Evolutionary conservation across 352 stramenopile species (phyloP).

Genomic region (Thraustotheca clavata): DNA sequence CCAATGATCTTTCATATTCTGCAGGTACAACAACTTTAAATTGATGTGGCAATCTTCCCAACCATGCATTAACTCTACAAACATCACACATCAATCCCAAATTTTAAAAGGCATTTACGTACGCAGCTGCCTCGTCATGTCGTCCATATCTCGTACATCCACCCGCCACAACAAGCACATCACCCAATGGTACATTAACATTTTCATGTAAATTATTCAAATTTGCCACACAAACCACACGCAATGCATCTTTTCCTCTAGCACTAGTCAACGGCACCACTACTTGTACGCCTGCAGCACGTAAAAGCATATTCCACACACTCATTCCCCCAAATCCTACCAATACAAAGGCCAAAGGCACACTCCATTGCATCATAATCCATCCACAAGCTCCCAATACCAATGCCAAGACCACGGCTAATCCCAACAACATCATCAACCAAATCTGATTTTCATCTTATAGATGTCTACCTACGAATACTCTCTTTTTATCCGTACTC

Average conservation of each 20-base stretch:
- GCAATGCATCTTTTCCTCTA: conserved; percentile 34
- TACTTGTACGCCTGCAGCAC: not conserved
- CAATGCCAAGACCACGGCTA: too few species aligned
- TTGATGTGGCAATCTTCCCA: conserved; percentile 52
- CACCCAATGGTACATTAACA: conserved; percentile 55
- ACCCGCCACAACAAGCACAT: conserved; percentile 84
- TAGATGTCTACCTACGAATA: too few species aligned
- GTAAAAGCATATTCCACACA: not conserved
- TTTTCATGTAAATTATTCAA: conserved; percentile 59
- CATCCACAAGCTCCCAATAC: too few species aligned
- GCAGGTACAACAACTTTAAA: conserved; percentile 74
- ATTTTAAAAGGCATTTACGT: not conserved
- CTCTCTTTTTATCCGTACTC: too few species aligned
- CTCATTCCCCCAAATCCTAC: conserved; percentile 7
- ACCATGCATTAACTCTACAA: conserved; percentile 71
- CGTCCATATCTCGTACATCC: conserved; percentile 83
- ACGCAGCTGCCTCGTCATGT: conserved; percentile 40
- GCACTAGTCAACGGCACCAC: not conserved
- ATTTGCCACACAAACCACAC: conserved; percentile 76
- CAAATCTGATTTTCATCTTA: too few species aligned
- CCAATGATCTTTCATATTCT: conserved; percentile 74
- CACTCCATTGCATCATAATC: not conserved
- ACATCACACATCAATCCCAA: not conserved
- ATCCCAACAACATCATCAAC: too few species aligned
- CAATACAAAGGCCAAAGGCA: not conserved